These are phyloP conservation scores for Styphnolobium japonicum DNA, from an alignment of 306 rosid species.

Conservation along the genomic window DNA sequence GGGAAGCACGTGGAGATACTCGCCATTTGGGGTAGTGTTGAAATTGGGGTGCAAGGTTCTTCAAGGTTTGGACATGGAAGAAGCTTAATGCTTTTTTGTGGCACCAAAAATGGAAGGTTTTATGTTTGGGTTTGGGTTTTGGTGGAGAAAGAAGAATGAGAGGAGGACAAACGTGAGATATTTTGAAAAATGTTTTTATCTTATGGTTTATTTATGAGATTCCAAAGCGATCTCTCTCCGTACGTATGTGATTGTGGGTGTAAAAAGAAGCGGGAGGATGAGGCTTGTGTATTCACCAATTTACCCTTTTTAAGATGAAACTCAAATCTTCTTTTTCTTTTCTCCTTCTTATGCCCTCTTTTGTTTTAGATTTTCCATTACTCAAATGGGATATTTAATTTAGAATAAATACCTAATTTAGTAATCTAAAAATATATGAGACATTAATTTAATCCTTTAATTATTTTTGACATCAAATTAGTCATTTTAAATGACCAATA, in stretches of 20 bases:
- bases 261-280: conserved; percentile 35
- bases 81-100: background rate
- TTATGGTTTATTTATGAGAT: background rate
- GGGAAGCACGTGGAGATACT: conserved; percentile 64
- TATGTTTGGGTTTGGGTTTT: no score
- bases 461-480: no score
- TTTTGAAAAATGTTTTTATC: no score
- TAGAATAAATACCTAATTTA: no score
- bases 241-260: background rate
- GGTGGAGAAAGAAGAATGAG: background rate
- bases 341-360: no score
- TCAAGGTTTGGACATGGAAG: conserved; percentile 27
- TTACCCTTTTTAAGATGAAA: background rate
- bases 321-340: background rate
- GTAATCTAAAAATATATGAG: no score
- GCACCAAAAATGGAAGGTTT: background rate
- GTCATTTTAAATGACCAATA: no score
- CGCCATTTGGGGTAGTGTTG: conserved; percentile 49
- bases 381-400: no score
- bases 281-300: conserved; percentile 19
- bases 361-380: no score
- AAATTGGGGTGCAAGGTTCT: background rate
- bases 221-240: no score
- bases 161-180: background rate
- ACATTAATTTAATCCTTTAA: no score